A percentile compares a stretch with the other conserved stretches of the same genome.
Conservation (phyloP, 345 rosid genomes). For the Dimocarpus longan region DNA sequence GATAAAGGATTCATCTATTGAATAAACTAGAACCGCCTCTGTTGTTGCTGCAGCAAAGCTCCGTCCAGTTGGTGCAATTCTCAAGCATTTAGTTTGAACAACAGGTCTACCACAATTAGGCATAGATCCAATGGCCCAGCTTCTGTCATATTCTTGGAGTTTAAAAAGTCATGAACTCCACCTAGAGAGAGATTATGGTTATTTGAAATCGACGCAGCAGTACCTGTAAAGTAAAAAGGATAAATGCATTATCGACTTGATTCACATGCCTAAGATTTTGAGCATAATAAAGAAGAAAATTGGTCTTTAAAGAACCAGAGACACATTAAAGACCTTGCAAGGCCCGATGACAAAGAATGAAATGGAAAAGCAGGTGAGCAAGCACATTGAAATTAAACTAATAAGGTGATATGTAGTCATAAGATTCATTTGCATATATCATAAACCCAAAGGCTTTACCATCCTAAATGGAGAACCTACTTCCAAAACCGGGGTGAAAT, state of each 20-base stretch:
- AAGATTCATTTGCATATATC: not conserved
- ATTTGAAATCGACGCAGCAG: constrained; percentile 82
- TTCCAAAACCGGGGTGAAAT: not conserved
- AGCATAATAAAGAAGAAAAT: not conserved
- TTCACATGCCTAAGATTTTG: not conserved
- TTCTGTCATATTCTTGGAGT: constrained; percentile 95
- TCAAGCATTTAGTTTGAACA: constrained; percentile 75
- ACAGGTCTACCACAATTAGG: constrained; percentile 82
- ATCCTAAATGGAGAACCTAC: not conserved
- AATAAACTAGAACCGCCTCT: constrained; percentile 88
- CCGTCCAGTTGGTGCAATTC: constrained; percentile 94
- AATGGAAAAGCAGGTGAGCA: not conserved
- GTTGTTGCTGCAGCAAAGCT: constrained; percentile 95
- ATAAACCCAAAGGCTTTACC: not conserved
- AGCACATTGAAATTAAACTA: not conserved
- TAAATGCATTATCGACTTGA: not conserved
- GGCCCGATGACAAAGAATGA: not conserved
- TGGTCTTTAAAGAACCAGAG: not conserved
- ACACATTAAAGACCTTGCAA: not conserved
- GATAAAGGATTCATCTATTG: constrained; percentile 87
- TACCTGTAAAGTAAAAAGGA: constrained; percentile 48
- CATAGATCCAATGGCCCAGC: constrained; percentile 90
- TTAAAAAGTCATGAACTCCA: constrained; percentile 91
- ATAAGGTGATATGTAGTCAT: not conserved
- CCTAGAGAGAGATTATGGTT: constrained; percentile 85